Conservation (phyloP, 495 filamentous ascomycete genomes). For the Geopyxis carbonaria region DNA sequence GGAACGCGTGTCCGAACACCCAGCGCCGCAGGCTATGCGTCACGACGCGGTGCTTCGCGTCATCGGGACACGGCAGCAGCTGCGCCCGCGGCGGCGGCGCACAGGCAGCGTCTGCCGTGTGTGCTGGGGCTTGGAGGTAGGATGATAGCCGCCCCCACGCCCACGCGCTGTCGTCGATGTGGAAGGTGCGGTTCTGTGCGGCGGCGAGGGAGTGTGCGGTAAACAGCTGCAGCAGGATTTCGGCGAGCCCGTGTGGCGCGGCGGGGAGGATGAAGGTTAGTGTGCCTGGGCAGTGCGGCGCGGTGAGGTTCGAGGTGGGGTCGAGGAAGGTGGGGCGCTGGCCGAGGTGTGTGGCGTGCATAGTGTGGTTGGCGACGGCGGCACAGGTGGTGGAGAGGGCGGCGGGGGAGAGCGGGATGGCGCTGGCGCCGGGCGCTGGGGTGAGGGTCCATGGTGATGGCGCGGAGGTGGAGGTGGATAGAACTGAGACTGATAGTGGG, state of each 20-base stretch:
- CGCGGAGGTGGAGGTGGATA: too few species aligned
- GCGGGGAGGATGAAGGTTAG: conserved; percentile 57
- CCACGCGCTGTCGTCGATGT: conserved; percentile 61
- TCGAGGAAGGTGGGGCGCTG: conserved; percentile 52
- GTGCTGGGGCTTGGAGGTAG: conserved; percentile 45
- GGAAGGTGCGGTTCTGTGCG: conserved; percentile 51
- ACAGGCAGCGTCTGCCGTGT: conserved; percentile 29
- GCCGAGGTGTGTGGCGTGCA: conserved; percentile 35
- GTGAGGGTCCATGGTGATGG: too few species aligned
- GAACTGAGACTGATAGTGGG: too few species aligned
- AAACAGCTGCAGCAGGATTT: conserved; percentile 54
- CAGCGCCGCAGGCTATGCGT: conserved; percentile 41
- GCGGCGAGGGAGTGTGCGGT: conserved; percentile 57
- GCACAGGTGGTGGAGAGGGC: not conserved
- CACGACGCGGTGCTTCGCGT: conserved; percentile 49
- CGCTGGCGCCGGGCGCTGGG: too few species aligned
- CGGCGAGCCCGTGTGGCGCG: conserved; percentile 43
- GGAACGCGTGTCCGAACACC: conserved; percentile 41
- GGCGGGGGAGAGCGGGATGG: conserved; percentile 1
- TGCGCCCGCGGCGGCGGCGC: conserved; percentile 40
- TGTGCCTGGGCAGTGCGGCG: conserved; percentile 32
- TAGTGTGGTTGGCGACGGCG: conserved; percentile 2
- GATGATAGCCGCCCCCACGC: conserved; percentile 50
- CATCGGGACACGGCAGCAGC: conserved; percentile 53
- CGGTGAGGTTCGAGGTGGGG: conserved; percentile 29